Base-by-base conservation (phyloP, 106 monocot species). In the Platanthera zijinensis region DNA sequence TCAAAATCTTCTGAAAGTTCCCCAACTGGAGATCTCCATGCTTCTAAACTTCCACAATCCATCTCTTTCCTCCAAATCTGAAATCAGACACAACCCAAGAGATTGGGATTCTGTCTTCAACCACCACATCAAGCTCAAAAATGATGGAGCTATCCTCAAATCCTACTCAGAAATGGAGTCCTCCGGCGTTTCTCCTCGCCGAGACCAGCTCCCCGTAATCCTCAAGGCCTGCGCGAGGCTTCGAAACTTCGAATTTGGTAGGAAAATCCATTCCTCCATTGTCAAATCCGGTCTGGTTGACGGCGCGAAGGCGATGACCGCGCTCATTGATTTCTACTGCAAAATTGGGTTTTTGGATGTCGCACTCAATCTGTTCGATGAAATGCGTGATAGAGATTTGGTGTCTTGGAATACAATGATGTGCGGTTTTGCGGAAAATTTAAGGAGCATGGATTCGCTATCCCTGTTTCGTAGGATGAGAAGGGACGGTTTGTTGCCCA, bases 161-260 rank as follows among this genome's bases (percentile, higher is more conserved):
- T 73, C 78, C 17, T 78, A 56, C 53, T 57, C 74, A 17, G 19
- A 78, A 14, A 73, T 78, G 66, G 67, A 54, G 28, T 32, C 83
- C 54, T 48, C 52, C 7, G 74, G 78, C 54, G 54, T 74, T 25
- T 25, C 17, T 48, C 83, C 67, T 4, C 10, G 0, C 7, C 12
- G 45, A 7, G 54, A 39, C 73, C 52, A 74, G 10, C 78, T 83
- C 48, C 78, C 83, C 15, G 53, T 83, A 0, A 72, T 83, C 15
- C 66, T 83, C 66, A 83, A 83, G 78, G 78, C 78, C 18, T 83
- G 83, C 53, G 54, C 74, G n/a, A 78, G 74, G 54, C 48, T 83
- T 17, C 78, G 69, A 18, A 62, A 69, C 13, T 51, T 83, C 14
- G 48, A 72, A 0, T 18, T 78, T 12, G 83, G 83, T 6, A 52